Percentiles rank a stretch among this genome's conserved stretches.
Evolutionary conservation across 495 filamentous ascomycete genomes (phyloP).

Genomic region (Aspergillus kassunensis): DNA sequence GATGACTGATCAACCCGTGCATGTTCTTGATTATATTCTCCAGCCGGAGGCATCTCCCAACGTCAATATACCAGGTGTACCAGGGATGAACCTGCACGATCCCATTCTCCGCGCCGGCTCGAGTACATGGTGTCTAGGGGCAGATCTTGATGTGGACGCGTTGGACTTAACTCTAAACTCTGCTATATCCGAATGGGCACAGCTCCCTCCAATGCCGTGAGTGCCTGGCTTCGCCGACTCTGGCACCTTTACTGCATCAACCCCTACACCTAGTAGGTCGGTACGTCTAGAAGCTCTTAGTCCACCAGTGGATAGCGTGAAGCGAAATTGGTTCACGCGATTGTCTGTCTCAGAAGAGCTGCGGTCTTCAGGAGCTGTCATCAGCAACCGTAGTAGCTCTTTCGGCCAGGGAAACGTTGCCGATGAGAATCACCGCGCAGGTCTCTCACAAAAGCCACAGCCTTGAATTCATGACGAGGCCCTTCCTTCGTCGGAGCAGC

Average conservation of each 20-base stretch:
- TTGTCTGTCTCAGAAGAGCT: slow-evolving; percentile 8
- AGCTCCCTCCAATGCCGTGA: slow-evolving; percentile 7
- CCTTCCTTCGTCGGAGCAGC: slow-evolving; percentile 21
- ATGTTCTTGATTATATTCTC: too few species aligned
- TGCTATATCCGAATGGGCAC: slow-evolving; percentile 25
- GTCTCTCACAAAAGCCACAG: slow-evolving; percentile 24
- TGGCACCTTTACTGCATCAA: not conserved
- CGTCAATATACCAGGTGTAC: not conserved
- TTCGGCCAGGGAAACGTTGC: slow-evolving; percentile 12
- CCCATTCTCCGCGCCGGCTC: slow-evolving; percentile 9
- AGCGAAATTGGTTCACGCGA: slow-evolving; percentile 20
- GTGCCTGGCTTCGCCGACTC: not conserved
- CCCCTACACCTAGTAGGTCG: not conserved
- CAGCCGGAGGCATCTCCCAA: not conserved
- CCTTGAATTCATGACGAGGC: slow-evolving; percentile 24
- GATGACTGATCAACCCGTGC: not conserved
- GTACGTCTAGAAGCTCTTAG: not conserved
- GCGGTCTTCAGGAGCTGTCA: not conserved
- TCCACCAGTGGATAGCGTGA: slow-evolving; percentile 10
- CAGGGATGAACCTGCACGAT: slow-evolving; percentile 6
- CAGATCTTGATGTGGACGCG: slow-evolving; percentile 25
- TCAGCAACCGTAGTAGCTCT: not conserved
- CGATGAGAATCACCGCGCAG: slow-evolving; percentile 24
- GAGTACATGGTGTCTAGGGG: slow-evolving; percentile 22
- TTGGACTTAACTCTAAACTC: slow-evolving; percentile 23